These are phyloP conservation scores for Rosa chinensis DNA, from an alignment of 306 rosid genomes.

Conservation along the genomic window DNA sequence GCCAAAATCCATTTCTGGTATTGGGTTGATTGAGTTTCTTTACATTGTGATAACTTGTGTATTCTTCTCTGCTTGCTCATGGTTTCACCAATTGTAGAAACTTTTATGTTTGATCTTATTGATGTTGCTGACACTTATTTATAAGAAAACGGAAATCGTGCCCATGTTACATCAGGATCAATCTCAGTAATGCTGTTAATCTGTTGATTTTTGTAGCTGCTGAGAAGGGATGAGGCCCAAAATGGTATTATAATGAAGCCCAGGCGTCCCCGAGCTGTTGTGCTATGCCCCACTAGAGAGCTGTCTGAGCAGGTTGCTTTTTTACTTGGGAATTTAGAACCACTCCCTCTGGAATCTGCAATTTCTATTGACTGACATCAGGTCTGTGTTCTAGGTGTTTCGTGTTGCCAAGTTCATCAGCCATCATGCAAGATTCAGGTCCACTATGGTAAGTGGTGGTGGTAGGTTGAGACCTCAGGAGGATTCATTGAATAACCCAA, in stretches of 20 bases:
- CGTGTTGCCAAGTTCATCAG: constrained; percentile 88
- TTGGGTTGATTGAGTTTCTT: constrained; percentile 5
- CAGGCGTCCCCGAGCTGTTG: constrained; percentile 87
- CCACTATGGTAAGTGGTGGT: constrained; percentile 95
- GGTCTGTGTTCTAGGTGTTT: constrained; percentile 60
- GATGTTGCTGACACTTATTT: neutral
- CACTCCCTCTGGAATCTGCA: constrained; percentile 12
- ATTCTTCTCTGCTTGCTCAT: neutral
- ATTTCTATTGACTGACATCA: constrained; percentile 34
- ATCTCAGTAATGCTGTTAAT: neutral
- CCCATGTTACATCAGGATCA: neutral
- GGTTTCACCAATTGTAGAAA: neutral
- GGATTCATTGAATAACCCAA: constrained; percentile 77
- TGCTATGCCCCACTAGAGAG: constrained; percentile 93
- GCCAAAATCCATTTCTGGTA: neutral
- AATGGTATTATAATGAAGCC: constrained; percentile 75
- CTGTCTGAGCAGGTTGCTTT: constrained; percentile 78
- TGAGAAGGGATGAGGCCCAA: constrained; percentile 75
- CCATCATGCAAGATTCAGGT: constrained; percentile 87
- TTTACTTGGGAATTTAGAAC: constrained; percentile 28
- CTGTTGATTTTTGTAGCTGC: constrained; percentile 50
- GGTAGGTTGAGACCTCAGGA: constrained; percentile 90
- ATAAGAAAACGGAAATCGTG: neutral
- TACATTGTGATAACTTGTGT: neutral
- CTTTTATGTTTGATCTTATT: neutral